These are phyloP conservation scores for Purshia tridentata DNA, from an alignment of 306 rosid species.

Conservation along the genomic window DNA sequence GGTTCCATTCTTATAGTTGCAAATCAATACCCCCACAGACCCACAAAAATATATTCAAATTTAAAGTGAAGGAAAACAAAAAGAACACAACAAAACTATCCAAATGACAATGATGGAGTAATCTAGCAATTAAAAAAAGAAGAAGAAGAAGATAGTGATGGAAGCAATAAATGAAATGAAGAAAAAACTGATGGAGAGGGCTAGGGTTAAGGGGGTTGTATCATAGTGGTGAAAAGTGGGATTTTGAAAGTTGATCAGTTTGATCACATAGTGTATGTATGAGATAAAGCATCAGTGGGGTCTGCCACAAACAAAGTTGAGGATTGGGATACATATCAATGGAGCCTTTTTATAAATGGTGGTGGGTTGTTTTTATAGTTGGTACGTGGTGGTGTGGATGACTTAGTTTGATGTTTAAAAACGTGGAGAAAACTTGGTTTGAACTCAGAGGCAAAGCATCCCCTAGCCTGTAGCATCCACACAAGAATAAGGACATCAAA, in stretches of 20 bases:
- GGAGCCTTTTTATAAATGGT: neutral
- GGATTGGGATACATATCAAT: slow-evolving; percentile 18
- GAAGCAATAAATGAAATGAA: slow-evolving; percentile 11
- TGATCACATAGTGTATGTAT: neutral
- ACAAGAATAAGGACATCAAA: too few relatives aligned
- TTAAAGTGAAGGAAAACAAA: slow-evolving; percentile 7
- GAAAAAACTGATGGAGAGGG: neutral
- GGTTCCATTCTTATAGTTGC: neutral
- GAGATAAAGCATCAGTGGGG: slow-evolving; percentile 23
- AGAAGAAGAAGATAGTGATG: too few relatives aligned
- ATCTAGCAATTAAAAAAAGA: neutral
- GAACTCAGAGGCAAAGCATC: neutral
- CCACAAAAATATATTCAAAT: neutral
- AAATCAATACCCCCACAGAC: neutral
- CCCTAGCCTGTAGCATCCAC: neutral
- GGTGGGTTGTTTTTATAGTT: neutral
- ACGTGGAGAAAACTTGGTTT: slow-evolving; percentile 22
- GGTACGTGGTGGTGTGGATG: slow-evolving; percentile 14
- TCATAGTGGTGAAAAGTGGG: neutral
- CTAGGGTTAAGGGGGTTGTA: neutral
- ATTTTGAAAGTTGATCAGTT: neutral
- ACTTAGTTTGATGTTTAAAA: slow-evolving; percentile 13
- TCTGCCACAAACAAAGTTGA: slow-evolving; percentile 16
- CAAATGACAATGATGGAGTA: slow-evolving; percentile 1
- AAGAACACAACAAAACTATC: slow-evolving; percentile 13